Percentiles rank a stretch among this genome's conserved stretches.
Evolutionary conservation across 2,329 filamentous ascomycete genomes (phyloP).

Genomic region (Rhynchosporium agropyri): DNA sequence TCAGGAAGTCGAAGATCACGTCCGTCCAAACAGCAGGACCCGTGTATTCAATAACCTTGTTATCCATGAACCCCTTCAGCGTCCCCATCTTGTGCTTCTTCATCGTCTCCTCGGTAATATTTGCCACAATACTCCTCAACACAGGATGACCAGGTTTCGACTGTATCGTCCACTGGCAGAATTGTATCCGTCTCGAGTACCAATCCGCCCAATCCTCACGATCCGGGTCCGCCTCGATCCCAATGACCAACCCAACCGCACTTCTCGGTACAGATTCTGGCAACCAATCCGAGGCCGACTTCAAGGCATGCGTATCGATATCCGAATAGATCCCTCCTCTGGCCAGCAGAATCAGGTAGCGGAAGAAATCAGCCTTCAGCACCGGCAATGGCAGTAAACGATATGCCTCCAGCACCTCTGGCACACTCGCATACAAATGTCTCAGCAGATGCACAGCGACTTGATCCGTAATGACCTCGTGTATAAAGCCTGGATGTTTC

Average conservation of each 20-base stretch:
- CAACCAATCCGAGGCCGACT: conserved; percentile 85
- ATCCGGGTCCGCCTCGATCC: conserved; percentile 96
- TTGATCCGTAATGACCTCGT: conserved; percentile 94
- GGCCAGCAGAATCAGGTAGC: conserved; percentile 72
- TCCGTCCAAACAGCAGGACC: conserved; percentile 96
- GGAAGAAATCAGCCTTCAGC: conserved; percentile 74
- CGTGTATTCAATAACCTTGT: conserved; percentile 88
- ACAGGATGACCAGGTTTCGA: conserved; percentile 92
- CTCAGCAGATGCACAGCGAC: conserved; percentile 80
- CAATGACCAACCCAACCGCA: conserved; percentile 82
- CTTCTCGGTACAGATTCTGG: conserved; percentile 75
- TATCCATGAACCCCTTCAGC: conserved; percentile 59
- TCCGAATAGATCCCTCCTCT: conserved; percentile 84
- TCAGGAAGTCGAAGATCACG: conserved; percentile 88
- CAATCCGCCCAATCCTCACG: conserved; percentile 89
- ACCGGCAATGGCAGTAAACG: conserved; percentile 71
- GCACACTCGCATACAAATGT: conserved; percentile 82
- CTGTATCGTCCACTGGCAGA: conserved; percentile 99
- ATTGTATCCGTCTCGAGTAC: conserved; percentile 96
- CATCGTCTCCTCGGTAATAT: conserved; percentile 82
- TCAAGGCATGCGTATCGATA: conserved; percentile 87
- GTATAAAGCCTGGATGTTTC: conserved; percentile 86
- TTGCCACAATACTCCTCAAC: conserved; percentile 81
- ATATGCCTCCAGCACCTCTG: conserved; percentile 79
- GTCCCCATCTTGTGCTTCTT: conserved; percentile 68